Base-by-base conservation (phyloP, 129 eudicot species). In the Ambrosia artemisiifolia region DNA sequence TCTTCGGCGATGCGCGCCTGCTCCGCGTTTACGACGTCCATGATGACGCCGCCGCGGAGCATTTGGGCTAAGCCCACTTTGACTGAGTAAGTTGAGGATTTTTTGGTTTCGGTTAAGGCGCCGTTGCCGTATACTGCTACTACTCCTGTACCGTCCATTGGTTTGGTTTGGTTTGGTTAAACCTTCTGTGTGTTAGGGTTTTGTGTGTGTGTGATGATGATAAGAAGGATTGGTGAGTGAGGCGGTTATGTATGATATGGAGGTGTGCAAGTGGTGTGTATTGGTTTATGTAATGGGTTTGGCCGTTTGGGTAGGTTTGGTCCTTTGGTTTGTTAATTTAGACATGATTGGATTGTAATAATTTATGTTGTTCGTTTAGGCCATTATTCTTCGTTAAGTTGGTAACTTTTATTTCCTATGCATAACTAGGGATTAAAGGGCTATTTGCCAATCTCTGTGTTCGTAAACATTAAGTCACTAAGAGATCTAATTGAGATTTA, bases 91-190 rank as follows among this genome's bases (percentile, higher is more conserved):
- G 85, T 66, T 0, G 84, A 76, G 49, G 77, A 24, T 24, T 24
- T 74, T 49, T 83, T 83, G 61, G 67, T 47, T 50, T 80, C 84
- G 17, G 88, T 68, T 16, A 83, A 32, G 4, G 84, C 71, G 48
- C 84, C 84, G 66, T 83, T 83, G 8, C 88, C 88, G 74, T 83
- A 83, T 17, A 83, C 88, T 32, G 88, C 82, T 0, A 83, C 88
- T 0, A 80, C 88, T 63, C 84, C 82, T 20, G 79, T 80, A 16
- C 84, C 88, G 48, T 77, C 82, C 88, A 83, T 83, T 24, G 28
- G 28, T 24, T 24, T 24, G 28, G 28, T 24, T 24, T 24, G 28
- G 28, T 1, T 24, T 0, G 28, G 28, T 24, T 24, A 24, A 24
- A 24, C 28, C 28, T 1, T 49, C 19, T 49, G 55, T 16, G 24